phyloP scores from a whole-genome alignment of 2,329 filamentous ascomycete genomes.

The Pyricularia sp. region DNA sequence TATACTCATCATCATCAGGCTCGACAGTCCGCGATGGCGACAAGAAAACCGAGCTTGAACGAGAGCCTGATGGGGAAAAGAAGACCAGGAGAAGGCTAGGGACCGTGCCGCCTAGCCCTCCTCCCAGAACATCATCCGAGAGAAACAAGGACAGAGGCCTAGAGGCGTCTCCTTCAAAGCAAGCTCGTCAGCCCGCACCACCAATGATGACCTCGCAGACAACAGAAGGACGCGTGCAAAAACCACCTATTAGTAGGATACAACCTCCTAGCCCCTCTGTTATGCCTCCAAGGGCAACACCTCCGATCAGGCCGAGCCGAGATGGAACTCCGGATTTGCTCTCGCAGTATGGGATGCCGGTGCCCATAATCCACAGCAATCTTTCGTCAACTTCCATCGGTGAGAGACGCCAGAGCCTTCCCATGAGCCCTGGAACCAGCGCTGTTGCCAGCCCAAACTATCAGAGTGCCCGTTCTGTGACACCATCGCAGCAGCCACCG shows the following conservation, averaged over 20 bases:
- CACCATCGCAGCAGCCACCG: slow-evolving; percentile 16
- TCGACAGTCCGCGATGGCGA: slow-evolving; percentile 49
- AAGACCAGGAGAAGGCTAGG: slow-evolving; percentile 30
- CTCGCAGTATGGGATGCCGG: slow-evolving; percentile 35
- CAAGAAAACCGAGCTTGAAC: slow-evolving; percentile 20
- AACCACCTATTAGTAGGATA: slow-evolving; percentile 12
- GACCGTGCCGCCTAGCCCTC: slow-evolving; percentile 44
- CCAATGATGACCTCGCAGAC: slow-evolving; percentile 12
- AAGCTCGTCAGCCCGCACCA: slow-evolving; percentile 16
- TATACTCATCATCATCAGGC: slow-evolving; percentile 59
- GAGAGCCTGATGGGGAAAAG: slow-evolving; percentile 5
- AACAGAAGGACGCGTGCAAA: slow-evolving; percentile 10
- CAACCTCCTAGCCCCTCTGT: slow-evolving; percentile 12
- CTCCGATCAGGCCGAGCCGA: slow-evolving; percentile 52
- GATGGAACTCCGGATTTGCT: slow-evolving; percentile 53
- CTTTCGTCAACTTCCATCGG: slow-evolving; percentile 34
- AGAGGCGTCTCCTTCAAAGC: slow-evolving; percentile 23
- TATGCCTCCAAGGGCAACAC: slow-evolving; percentile 19
- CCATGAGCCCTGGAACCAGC: slow-evolving; percentile 5
- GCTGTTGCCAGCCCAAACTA: slow-evolving; percentile 8
- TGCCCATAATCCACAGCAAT: slow-evolving; percentile 51
- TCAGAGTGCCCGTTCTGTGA: slow-evolving; percentile 17
- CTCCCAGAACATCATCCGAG: slow-evolving; percentile 48
- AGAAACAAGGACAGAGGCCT: slow-evolving; percentile 30
- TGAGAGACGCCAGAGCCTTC: slow-evolving; percentile 31